Percentiles rank a stretch among this genome's conserved stretches.
These are phyloP conservation scores for Corymbia maculata DNA, from an alignment of 345 rosid species.

Conservation along the genomic window DNA sequence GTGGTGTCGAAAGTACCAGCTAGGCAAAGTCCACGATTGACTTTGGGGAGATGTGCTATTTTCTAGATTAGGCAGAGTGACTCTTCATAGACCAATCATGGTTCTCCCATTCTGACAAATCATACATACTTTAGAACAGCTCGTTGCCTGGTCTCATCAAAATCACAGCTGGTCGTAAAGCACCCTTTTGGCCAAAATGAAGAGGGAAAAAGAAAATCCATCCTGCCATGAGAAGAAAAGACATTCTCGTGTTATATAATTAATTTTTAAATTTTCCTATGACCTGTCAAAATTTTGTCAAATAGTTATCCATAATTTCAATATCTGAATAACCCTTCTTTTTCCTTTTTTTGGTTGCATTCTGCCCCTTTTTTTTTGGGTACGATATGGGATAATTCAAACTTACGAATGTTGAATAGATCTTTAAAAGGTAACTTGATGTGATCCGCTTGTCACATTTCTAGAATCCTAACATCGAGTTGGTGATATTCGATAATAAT, in stretches of 20 bases:
- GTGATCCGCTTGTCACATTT: not conserved
- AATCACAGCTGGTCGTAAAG: not conserved
- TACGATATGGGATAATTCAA: not conserved
- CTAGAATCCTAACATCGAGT: not conserved
- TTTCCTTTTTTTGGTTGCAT: not conserved
- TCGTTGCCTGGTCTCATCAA: not conserved
- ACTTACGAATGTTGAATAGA: not conserved
- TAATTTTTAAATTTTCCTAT: not conserved
- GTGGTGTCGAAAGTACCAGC: not conserved
- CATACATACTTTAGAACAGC: not conserved
- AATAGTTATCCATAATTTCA: not conserved
- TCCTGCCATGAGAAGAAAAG: not conserved
- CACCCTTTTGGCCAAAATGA: not conserved
- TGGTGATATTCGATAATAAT: not conserved
- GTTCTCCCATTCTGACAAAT: not conserved
- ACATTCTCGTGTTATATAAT: not conserved
- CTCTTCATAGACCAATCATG: not conserved
- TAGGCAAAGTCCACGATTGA: not conserved
- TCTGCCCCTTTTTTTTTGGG: not conserved
- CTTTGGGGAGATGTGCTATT: not conserved
- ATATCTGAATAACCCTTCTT: not conserved
- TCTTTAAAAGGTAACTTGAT: not conserved
- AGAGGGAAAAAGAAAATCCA: not conserved
- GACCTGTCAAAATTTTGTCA: not conserved
- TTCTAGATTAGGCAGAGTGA: not conserved